Base-by-base conservation (phyloP, 805 yeast genomes). In the Metschnikowia santaceciliae region DNA sequence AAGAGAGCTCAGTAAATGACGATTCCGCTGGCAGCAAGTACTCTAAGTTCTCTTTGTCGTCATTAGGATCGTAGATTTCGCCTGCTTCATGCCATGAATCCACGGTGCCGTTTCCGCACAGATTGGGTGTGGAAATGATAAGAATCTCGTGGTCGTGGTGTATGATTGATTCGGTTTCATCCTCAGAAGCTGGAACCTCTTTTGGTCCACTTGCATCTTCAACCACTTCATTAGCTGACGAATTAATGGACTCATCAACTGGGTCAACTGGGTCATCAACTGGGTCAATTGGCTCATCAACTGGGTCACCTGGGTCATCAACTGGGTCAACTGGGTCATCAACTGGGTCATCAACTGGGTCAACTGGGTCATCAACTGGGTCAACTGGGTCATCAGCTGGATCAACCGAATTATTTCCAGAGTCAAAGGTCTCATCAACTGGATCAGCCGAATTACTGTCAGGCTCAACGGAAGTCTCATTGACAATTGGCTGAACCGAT, bases 1-100 rank as follows among this genome's bases (percentile, higher is more conserved):
- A 53, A 6, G 56, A 53, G 8, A 50, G 46, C 41, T 53, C 54
- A 8, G 54, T 53, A 22, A 46, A 50, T 1, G 56, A 47, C 8
- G 56, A 53, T 14, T 53, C 56, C 2, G 54, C 20, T 20, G 49
- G 42, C 53, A 50, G 53, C n/a, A 42, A 32, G 20, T 47, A 37
- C 8, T 33, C 52, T 26, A 48, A 14, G 17, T 50, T 47, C 17
- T 44, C 47, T 13, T 23, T 35, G 15, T 17, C 41, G 8, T 35
- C 41, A 3, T n/a, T 7, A 5, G 23, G 30, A 13, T 15, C 20
- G 33, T 20, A 38, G 7, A 20, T 8, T 7, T 19, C n/a, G 14
- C n/a, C 32, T 5, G 33, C 43, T 20, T 34, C 40, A 6, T 35
- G 38, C 46, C 46, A 42, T 6, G 46, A 32, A 14, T 34, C 38